Base-by-base conservation (phyloP, 2,329 filamentous ascomycete genomes). In the Pseudocercospora macadamiae region DNA sequence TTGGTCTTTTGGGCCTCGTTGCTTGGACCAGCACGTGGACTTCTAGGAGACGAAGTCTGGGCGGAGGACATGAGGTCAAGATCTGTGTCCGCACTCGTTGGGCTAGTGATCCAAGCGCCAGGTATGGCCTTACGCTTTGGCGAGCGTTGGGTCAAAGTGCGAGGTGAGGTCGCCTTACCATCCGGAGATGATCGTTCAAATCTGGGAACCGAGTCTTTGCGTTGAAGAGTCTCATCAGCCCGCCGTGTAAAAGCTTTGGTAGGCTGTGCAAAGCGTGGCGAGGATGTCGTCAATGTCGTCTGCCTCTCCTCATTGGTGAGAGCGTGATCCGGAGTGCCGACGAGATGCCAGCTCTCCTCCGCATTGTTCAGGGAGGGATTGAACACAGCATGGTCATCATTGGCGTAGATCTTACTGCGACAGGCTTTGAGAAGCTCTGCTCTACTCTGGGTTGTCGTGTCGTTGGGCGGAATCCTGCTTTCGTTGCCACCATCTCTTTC, bases 241-340 rank as follows among this genome's bases (percentile, higher is more conserved):
- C 66, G 64, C 30, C 64, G 61, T 18, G 62, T 54, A 58, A 64
- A 66, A 3, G 70, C 66, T 52, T 64, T 58, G 1, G 71, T 73
- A 2, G 71, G 68, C 57, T 70, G 68, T 7, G 71, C 70, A 48
- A 73, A 73, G 32, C 61, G 67, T 21, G 69, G 63, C 12, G 61
- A 58, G 14, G 39, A 66, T 21, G 16, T 49, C n/a, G 10, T 49
- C 4, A 30, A 10, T 23, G n/a, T 21, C 14, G 47, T 3, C 21
- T 18, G 47, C 26, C 32, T 49, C 47, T 49, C 47, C 14, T 49
- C 25, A 8, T 14, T 10, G n/a, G 42, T n/a, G 8, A 49, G 28
- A 32, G 6, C 28, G 6, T 6, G 6, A 32, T 12, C 28, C 6
- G 12, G 14, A 8, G 26, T 30, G 4, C 16, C n/a, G 5, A 30